Conservation (phyloP, 106 monocot genomes). For the Dendrobium officinale region DNA sequence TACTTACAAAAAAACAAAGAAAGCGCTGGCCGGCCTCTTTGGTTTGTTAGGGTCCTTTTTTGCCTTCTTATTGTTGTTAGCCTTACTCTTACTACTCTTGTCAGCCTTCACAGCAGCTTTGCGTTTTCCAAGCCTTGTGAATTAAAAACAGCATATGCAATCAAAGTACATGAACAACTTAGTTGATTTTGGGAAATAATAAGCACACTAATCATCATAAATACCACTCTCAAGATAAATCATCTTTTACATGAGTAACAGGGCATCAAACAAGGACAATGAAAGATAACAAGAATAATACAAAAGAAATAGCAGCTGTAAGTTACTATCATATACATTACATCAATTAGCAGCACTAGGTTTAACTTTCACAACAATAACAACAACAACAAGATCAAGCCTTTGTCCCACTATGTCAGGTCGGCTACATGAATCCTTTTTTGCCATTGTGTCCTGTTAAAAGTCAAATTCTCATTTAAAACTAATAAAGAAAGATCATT, state of each 20-base stretch:
- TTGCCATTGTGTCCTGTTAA: too few relatives aligned
- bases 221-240: too few relatives aligned
- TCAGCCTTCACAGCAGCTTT: slow-evolving; percentile 23
- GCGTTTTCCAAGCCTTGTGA: slow-evolving; percentile 31
- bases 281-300: too few relatives aligned
- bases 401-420: too few relatives aligned
- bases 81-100: slow-evolving; percentile 17
- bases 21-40: slow-evolving; percentile 35
- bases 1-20: slow-evolving; percentile 37
- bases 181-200: not conserved
- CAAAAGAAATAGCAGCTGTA: too few relatives aligned
- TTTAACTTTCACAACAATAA: too few relatives aligned
- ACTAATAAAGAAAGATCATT: too few relatives aligned
- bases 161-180: not conserved
- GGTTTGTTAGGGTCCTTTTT: slow-evolving; percentile 39
- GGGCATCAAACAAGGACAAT: not conserved
- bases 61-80: slow-evolving; percentile 20
- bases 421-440: too few relatives aligned
- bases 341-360: too few relatives aligned
- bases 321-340: too few relatives aligned
- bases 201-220: not conserved
- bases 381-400: too few relatives aligned
- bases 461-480: too few relatives aligned
- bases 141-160: not conserved
- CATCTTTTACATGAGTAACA: not conserved